These are phyloP conservation scores for Hypoxylon sp. DNA, from an alignment of 2,329 filamentous ascomycete species.

Conservation along the genomic window DNA sequence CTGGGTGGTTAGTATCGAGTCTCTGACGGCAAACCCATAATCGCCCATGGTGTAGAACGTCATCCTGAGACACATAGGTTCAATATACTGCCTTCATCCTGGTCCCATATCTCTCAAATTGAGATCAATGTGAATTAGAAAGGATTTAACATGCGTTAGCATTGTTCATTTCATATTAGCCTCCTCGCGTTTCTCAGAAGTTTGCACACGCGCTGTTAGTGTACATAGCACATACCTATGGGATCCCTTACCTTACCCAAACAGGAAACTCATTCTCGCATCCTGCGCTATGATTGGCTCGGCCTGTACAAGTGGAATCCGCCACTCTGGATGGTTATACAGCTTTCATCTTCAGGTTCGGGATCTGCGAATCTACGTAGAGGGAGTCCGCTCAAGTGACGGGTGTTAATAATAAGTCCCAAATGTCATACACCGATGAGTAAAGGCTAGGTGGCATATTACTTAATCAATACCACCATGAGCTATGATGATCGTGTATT, in stretches of 20 bases:
- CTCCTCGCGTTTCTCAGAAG: neutral
- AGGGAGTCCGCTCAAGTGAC: slow-evolving; percentile 1
- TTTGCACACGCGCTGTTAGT: neutral
- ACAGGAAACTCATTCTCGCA: slow-evolving; percentile 6
- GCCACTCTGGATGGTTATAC: neutral
- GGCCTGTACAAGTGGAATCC: neutral
- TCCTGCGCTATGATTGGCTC: slow-evolving; percentile 6
- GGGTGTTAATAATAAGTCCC: neutral
- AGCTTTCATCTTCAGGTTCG: neutral
- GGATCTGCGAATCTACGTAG: neutral
- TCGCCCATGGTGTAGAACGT: neutral
- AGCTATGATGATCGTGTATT: neutral
- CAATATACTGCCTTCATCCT: neutral
- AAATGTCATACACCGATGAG: neutral
- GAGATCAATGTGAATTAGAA: neutral
- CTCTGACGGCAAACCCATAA: neutral
- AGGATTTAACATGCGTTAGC: neutral
- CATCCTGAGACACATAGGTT: neutral
- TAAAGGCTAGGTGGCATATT: neutral
- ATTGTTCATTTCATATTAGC: neutral
- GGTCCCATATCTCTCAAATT: neutral
- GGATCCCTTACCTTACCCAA: neutral
- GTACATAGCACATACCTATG: neutral
- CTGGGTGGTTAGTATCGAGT: neutral
- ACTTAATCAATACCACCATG: slow-evolving; percentile 4